Base-by-base conservation (phyloP, 2,329 filamentous ascomycete genomes). In the Thelonectria olida region DNA sequence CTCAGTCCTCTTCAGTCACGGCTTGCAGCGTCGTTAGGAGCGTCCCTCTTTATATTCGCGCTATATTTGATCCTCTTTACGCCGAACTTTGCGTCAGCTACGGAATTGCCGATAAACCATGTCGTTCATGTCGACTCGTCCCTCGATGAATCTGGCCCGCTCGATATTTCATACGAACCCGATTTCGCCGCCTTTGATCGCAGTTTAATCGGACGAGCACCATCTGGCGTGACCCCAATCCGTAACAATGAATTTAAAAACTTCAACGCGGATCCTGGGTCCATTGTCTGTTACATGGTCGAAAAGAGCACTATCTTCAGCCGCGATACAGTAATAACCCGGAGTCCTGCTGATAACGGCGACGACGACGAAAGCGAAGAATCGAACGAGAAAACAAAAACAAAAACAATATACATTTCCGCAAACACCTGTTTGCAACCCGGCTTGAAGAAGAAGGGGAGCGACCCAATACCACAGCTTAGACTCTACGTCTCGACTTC, bases 361-460 rank as follows among this genome's bases (percentile, higher is more conserved):
- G 64, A 58, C 66, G 38, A 52, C 25, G 38, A 58, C 12, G 36
- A 47, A n/a, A n/a, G n/a, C 2, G 66, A 70, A 6, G 31, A 47
- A 7, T 55, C 23, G 22, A 39, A 10, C 17, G 13, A n/a, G n/a
- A 36, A 28, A 76, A 15, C 81, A 19, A 25, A 67, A 8, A 31
- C 60, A 9, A 71, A 77, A 41, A 86, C 79, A 2, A 81, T 98
- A 3, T 97, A 91, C 75, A 84, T 99, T 54, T 93, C 93, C 2
- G 88, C 93, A 42, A 98, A 93, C 67, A 94, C 92, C 1, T 99
- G 96, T 76, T 77, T 87, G 23, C 93, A 96, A 70, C 96, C 95
- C 12, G 81, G 83, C 5, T 51, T 65, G 39, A 36, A 65, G 42
- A 59, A 64, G 15, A 57, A 62, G 8, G 41, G 42, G 19, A n/a